Base-by-base conservation (phyloP, 495 filamentous ascomycete genomes). In the Aspergillus asperescens region DNA sequence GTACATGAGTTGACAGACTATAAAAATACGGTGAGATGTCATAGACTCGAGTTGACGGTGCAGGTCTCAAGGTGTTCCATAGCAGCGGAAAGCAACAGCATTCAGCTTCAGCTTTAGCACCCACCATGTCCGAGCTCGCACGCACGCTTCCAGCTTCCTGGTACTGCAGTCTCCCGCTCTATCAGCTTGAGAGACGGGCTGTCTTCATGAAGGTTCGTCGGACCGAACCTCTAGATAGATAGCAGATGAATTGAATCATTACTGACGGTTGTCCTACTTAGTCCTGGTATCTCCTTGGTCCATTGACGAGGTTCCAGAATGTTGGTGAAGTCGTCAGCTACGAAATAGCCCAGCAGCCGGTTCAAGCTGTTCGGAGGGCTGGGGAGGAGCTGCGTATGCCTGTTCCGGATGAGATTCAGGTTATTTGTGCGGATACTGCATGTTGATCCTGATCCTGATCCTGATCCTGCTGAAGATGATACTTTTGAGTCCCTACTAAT, bases 211-310 rank as follows among this genome's bases (percentile, higher is more conserved):
- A 79, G 58, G 76, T 69, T 58, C 48, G 53, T 31, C 22, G 12
- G 9, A 12, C 6, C 16, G n/a, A n/a, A n/a, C n/a, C n/a, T n/a
- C n/a, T n/a, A n/a, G n/a, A n/a, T n/a, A n/a, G n/a, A n/a, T n/a
- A n/a, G n/a, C 10, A 15, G 5, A 20, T 22, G 13, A 12, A 7
- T 5, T 18, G 7, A 18, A 12, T 7, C 16, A 18, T 19, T 7
- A 19, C 45, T 48, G 9, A 32, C 27, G 18, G 35, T 35, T 42
- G n/a, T n/a, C n/a, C n/a, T n/a, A n/a, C n/a, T 35, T 48, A 82
- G 78, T 74, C 80, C 24, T 83, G 80, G 80, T 81, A 83, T 62
- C 67, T 82, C 25, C 71, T 83, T n/a, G 80, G 80, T n/a, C 80
- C 80, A 0, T 67, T 82, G 15, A 81, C 78, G 15, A 62, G 74